Percentiles rank a stretch among this genome's conserved stretches.
Conservation (phyloP, 495 filamentous ascomycete genomes). For the Xylaria castorea region DNA sequence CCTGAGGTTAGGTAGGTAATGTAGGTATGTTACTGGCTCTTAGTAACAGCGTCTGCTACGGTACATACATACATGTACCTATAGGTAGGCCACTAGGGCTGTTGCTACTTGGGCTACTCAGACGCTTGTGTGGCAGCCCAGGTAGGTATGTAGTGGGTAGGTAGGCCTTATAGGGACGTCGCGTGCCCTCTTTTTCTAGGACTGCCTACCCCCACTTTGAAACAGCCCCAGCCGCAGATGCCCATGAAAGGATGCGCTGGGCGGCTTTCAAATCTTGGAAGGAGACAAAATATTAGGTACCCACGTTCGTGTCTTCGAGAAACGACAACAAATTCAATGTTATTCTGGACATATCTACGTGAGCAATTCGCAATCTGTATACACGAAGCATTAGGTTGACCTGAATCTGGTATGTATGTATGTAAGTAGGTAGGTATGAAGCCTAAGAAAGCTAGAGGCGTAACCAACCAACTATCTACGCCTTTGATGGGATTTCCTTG, state of each 20-base stretch:
- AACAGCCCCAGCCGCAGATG: background rate
- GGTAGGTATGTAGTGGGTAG: background rate
- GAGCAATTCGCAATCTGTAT: background rate
- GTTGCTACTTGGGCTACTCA: too few species aligned
- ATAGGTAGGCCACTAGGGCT: too few species aligned
- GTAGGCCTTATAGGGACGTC: slow-evolving; percentile 3
- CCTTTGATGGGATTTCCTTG: background rate
- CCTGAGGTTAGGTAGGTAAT: background rate
- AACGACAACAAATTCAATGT: too few species aligned
- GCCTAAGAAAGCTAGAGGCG: background rate
- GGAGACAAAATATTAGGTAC: background rate
- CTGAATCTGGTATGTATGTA: background rate
- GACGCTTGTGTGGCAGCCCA: too few species aligned
- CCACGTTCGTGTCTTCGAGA: background rate
- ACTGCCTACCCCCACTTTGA: background rate
- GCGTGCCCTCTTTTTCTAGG: slow-evolving; percentile 1
- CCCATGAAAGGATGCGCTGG: background rate
- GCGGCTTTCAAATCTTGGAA: slow-evolving; percentile 1
- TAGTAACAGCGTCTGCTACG: too few species aligned
- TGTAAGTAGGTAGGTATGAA: background rate
- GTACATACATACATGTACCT: too few species aligned
- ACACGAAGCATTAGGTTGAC: background rate
- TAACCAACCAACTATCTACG: background rate
- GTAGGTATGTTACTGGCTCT: background rate
- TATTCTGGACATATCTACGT: background rate